phyloP scores from a whole-genome alignment of 2,329 filamentous ascomycete species.

The Aspergillus sp. region DNA sequence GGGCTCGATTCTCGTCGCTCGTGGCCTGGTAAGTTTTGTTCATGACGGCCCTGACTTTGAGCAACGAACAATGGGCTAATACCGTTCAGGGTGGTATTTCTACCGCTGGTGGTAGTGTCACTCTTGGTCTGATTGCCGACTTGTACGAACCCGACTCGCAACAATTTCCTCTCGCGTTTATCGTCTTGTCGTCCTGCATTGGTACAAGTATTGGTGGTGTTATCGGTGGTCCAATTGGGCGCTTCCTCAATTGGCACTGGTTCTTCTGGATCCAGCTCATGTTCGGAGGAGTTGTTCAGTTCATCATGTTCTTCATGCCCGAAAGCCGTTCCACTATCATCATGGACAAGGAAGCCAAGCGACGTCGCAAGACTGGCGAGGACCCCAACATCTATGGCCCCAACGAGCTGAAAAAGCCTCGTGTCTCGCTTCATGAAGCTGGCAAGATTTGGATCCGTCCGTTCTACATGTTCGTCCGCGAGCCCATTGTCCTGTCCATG shows the following conservation, averaged over 20 bases:
- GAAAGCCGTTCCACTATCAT: conserved; percentile 53
- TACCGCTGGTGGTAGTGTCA: conserved; percentile 55
- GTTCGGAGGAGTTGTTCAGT: conserved; percentile 48
- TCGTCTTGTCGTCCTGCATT: conserved; percentile 47
- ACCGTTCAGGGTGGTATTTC: conserved; percentile 43
- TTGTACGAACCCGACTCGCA: conserved; percentile 49
- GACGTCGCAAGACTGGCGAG: conserved; percentile 43
- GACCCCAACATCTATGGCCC: conserved; percentile 60
- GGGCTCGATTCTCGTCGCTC: conserved; percentile 56
- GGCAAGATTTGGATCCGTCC: conserved; percentile 52
- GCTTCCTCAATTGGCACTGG: conserved; percentile 46
- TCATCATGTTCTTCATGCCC: conserved; percentile 44
- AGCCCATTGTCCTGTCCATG: conserved; percentile 63
- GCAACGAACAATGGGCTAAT: neutral
- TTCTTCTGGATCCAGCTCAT: conserved; percentile 57
- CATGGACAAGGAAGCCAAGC: conserved; percentile 52
- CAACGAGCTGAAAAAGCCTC: conserved; percentile 40
- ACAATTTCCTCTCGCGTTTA: conserved; percentile 50
- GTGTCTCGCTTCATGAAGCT: conserved; percentile 39
- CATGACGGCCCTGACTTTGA: neutral
- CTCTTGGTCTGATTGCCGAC: conserved; percentile 53
- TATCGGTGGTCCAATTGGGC: conserved; percentile 43
- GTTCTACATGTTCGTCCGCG: conserved; percentile 64
- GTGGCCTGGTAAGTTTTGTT: conserved; percentile 42
- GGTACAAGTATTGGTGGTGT: conserved; percentile 47